Percentiles rank a stretch among this genome's conserved stretches.
These are phyloP conservation scores for Xylariaceae sp. DNA, from an alignment of 2,329 filamentous ascomycete genomes.

Conservation along the genomic window DNA sequence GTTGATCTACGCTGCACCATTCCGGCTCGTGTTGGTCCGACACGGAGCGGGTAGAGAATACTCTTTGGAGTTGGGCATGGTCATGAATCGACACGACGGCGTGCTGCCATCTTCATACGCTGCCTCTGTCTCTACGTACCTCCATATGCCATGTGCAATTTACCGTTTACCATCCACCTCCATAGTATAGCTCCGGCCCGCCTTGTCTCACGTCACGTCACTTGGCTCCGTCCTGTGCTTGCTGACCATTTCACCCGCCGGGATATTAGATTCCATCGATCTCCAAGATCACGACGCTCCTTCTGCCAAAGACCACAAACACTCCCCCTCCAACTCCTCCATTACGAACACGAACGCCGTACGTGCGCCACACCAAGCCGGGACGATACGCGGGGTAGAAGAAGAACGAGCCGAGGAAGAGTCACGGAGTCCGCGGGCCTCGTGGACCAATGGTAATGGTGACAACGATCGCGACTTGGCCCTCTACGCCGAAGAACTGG, in stretches of 20 bases:
- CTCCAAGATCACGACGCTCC: conserved; percentile 79
- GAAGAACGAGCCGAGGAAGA: conserved; percentile 72
- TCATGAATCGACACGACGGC: not conserved
- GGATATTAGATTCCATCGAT: conserved; percentile 76
- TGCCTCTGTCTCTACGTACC: conserved; percentile 2
- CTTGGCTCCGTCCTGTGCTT: conserved; percentile 15
- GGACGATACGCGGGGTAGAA: conserved; percentile 73
- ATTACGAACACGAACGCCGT: conserved; percentile 38
- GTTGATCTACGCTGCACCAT: conserved; percentile 9
- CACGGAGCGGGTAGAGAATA: conserved; percentile 19
- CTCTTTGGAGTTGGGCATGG: conserved; percentile 19
- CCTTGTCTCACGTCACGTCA: not conserved
- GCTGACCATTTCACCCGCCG: conserved; percentile 28
- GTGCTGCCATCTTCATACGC: conserved; percentile 4
- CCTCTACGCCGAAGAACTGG: conserved; percentile 43
- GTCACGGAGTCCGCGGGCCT: conserved; percentile 56
- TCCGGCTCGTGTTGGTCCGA: conserved; percentile 3
- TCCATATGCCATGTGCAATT: not conserved
- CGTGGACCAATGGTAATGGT: conserved; percentile 42
- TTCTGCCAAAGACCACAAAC: conserved; percentile 76
- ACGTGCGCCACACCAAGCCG: conserved; percentile 76
- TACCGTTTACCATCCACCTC: conserved; percentile 10
- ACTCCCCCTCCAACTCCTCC: conserved; percentile 46
- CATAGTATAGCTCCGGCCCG: conserved; percentile 6
- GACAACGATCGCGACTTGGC: conserved; percentile 40